These are phyloP conservation scores for Alternaria tenuissima DNA, from an alignment of 2,329 filamentous ascomycete species.

Conservation along the genomic window DNA sequence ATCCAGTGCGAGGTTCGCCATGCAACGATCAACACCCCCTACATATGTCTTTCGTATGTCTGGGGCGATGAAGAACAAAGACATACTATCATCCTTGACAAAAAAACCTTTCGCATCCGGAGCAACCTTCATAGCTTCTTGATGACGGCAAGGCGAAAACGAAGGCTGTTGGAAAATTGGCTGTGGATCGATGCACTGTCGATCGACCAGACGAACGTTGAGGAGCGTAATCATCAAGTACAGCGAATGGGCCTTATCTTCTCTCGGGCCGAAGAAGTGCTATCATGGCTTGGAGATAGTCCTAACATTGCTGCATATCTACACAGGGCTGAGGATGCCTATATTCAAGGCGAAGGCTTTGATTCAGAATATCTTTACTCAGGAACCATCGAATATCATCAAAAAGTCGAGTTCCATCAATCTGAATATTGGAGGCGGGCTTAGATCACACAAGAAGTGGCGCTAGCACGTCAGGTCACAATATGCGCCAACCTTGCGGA, in stretches of 20 bases:
- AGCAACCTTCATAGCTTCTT: slow-evolving; percentile 16
- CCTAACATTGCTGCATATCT: not conserved
- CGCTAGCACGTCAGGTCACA: not conserved
- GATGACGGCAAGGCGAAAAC: not conserved
- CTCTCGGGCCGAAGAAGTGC: not conserved
- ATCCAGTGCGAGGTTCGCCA: slow-evolving; percentile 11
- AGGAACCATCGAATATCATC: no score
- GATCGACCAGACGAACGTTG: slow-evolving; percentile 8
- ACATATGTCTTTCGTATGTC: slow-evolving; percentile 18
- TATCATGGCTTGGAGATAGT: not conserved
- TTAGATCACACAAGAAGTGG: slow-evolving; percentile 11
- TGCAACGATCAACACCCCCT: not conserved
- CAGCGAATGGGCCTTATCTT: slow-evolving; percentile 1
- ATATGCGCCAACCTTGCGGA: not conserved
- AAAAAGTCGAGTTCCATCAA: not conserved
- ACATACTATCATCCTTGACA: slow-evolving; percentile 1
- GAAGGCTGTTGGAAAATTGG: not conserved
- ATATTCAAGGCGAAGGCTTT: no score
- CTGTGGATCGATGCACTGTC: slow-evolving; percentile 17
- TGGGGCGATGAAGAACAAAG: slow-evolving; percentile 2
- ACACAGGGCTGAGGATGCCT: no score
- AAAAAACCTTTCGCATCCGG: not conserved
- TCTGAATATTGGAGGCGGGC: slow-evolving; percentile 11
- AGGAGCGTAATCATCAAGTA: slow-evolving; percentile 6
- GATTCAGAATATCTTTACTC: no score